A percentile compares a stretch with the other conserved stretches of the same genome.
These are phyloP conservation scores for Xylaria multiplex DNA, from an alignment of 2,329 filamentous ascomycete species.

Conservation along the genomic window DNA sequence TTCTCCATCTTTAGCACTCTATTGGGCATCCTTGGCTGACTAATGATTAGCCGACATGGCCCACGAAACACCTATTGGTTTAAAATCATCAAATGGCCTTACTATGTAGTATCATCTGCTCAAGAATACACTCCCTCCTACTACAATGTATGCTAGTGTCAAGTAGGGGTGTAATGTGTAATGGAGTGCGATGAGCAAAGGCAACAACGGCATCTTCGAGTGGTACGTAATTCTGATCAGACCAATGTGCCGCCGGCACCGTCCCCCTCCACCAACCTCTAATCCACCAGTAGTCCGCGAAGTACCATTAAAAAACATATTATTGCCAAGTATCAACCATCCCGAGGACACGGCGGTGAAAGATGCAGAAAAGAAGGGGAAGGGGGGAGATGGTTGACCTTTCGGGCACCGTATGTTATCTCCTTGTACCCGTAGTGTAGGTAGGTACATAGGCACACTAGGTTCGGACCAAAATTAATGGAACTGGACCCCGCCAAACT, in stretches of 20 bases:
- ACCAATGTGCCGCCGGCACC: slow-evolving; percentile 2
- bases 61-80: background rate
- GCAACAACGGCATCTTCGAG: slow-evolving; percentile 1
- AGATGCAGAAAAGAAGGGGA: background rate
- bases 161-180: too few species aligned
- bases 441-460: too few species aligned
- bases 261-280: background rate
- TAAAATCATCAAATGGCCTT: background rate
- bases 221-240: background rate
- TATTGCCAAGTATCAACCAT: background rate
- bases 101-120: too few species aligned
- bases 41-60: slow-evolving; percentile 9
- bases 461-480: too few species aligned
- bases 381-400: background rate
- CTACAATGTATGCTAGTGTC: too few species aligned
- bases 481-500: background rate
- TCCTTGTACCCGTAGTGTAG: too few species aligned
- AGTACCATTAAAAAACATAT: background rate
- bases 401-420: background rate
- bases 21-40: slow-evolving; percentile 8
- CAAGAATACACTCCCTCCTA: too few species aligned
- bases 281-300: background rate
- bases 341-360: slow-evolving; percentile 21
- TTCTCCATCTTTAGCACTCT: background rate
- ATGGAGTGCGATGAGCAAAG: too few species aligned